Conservation (phyloP, 2,329 filamentous ascomycete species). For the Clarireedia paspali region DNA sequence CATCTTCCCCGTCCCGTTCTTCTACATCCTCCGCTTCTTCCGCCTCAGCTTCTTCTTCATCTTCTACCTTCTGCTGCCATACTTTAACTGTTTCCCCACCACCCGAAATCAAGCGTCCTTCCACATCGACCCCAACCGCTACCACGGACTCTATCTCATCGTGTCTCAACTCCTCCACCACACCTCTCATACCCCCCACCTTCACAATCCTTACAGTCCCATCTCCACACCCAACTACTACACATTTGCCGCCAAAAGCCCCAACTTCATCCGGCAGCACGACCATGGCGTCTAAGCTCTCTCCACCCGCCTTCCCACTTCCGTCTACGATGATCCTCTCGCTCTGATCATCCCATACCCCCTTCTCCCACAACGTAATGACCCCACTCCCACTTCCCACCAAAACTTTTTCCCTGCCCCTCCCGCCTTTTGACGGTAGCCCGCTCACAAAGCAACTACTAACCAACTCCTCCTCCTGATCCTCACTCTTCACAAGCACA, state of each 20-base stretch:
- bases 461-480: constrained; percentile 91
- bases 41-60: constrained; percentile 39
- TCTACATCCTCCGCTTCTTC: constrained; percentile 40
- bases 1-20: constrained; percentile 20
- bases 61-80: constrained; percentile 67
- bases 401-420: constrained; percentile 67
- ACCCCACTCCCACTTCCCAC: constrained; percentile 73
- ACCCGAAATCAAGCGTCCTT: constrained; percentile 80
- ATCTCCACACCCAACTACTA: constrained; percentile 75
- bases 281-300: constrained; percentile 73
- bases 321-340: constrained; percentile 74
- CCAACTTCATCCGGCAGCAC: constrained; percentile 64
- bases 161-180: constrained; percentile 58
- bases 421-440: constrained; percentile 55
- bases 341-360: constrained; percentile 91
- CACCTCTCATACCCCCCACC: constrained; percentile 63
- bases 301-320: constrained; percentile 52
- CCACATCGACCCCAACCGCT: constrained; percentile 74
- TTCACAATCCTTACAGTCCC: constrained; percentile 72
- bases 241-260: constrained; percentile 55
- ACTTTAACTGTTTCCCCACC: constrained; percentile 83
- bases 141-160: constrained; percentile 84
- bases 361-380: constrained; percentile 87
- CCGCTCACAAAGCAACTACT: constrained; percentile 72
- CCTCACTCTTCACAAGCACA: constrained; percentile 81